Conservation (phyloP, 2,329 filamentous ascomycete species). For the Polytolypa hystricis region DNA sequence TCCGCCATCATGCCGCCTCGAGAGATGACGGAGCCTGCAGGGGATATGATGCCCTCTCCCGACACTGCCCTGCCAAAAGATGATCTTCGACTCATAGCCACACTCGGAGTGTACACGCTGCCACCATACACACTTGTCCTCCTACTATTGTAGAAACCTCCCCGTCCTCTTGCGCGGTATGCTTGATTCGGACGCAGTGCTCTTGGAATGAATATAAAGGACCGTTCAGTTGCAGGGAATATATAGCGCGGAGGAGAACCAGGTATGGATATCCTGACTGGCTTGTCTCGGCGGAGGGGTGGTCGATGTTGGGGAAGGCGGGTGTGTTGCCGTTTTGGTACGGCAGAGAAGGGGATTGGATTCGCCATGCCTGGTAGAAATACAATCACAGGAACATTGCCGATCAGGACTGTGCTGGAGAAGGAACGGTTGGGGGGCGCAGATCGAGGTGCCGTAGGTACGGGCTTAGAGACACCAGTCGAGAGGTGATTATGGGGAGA, state of each 20-base stretch:
- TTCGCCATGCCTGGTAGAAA: constrained; percentile 64
- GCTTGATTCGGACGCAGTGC: constrained; percentile 85
- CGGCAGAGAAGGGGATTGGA: constrained; percentile 59
- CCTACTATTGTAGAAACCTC: constrained; percentile 59
- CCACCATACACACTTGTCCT: constrained; percentile 75
- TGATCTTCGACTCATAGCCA: constrained; percentile 79
- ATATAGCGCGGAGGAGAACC: constrained; percentile 72
- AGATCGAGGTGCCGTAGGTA: constrained; percentile 42
- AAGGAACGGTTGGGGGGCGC: constrained; percentile 63
- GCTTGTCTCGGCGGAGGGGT: constrained; percentile 88
- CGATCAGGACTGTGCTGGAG: constrained; percentile 72
- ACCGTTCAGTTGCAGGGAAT: constrained; percentile 78
- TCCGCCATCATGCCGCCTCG: constrained; percentile 52
- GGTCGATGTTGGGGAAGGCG: constrained; percentile 90
- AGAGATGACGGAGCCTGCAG: constrained; percentile 66
- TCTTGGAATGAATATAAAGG: constrained; percentile 95
- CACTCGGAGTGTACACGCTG: constrained; percentile 73
- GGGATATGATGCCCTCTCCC: constrained; percentile 67
- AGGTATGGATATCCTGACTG: constrained; percentile 84
- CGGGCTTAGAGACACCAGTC: constrained; percentile 24
- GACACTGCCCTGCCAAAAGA: constrained; percentile 59
- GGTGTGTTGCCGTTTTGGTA: constrained; percentile 82
- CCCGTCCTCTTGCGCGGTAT: constrained; percentile 55
- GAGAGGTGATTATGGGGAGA: constrained; percentile 17
- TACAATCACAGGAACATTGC: constrained; percentile 75